phyloP scores from a whole-genome alignment of 768 basidiomycete genomes.

The Leucocoprinus sp. region DNA sequence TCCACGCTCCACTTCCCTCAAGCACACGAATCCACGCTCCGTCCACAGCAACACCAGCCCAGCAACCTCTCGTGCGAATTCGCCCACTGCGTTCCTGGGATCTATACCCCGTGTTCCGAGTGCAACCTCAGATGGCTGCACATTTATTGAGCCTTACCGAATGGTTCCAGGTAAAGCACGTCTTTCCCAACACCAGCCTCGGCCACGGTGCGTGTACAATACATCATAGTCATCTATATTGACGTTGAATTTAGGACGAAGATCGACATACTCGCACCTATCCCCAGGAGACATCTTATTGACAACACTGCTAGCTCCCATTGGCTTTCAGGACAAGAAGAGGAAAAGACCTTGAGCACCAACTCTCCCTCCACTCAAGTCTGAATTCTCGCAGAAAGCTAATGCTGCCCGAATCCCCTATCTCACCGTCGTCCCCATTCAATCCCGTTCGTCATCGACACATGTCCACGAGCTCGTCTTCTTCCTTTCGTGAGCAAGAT shows the following conservation, averaged over 20 bases:
- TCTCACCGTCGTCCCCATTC: not conserved
- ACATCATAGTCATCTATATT: constrained; percentile 5
- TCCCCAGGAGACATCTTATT: constrained; percentile 58
- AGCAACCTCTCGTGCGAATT: constrained; percentile 12
- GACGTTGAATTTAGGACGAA: constrained; percentile 7
- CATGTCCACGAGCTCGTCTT: constrained; percentile 1
- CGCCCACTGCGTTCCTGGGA: not conserved
- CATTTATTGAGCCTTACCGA: constrained; percentile 5
- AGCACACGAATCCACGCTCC: constrained; percentile 16
- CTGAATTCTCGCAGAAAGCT: not conserved
- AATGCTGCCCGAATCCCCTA: not conserved
- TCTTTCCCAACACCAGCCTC: not conserved
- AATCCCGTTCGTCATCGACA: constrained; percentile 2
- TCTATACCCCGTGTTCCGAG: not conserved
- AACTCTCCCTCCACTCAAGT: constrained; percentile 1
- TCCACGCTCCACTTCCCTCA: constrained; percentile 23
- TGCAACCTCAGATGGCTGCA: not conserved
- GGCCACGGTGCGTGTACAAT: not conserved
- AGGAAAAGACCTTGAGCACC: constrained; percentile 26
- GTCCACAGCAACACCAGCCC: constrained; percentile 23
- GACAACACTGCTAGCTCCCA: constrained; percentile 51
- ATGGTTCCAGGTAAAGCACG: constrained; percentile 6
- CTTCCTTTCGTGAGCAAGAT: not conserved
- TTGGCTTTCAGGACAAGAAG: constrained; percentile 35
- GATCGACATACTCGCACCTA: constrained; percentile 45